Evolutionary conservation across 2,329 filamentous ascomycete genomes (phyloP), one percentile per base, ranked within the genome.

Genomic region (Colletotrichum salicis): DNA sequence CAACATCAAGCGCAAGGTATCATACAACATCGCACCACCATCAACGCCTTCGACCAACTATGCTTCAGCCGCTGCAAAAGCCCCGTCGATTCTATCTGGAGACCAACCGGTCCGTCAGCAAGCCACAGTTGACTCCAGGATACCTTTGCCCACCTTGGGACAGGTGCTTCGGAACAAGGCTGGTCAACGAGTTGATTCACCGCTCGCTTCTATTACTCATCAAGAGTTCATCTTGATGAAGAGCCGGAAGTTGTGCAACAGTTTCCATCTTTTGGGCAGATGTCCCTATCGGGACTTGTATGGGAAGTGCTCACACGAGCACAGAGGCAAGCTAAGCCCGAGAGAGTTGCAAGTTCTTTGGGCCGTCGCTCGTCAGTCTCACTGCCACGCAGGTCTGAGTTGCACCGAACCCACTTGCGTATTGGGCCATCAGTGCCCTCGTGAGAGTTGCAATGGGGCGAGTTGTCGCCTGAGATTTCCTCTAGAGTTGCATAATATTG

Each of bases 181-280:
- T 2, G 78, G 78, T n/a, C 72, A 79, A 41, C 76, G 78, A 0
- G 73, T 82, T 19, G 81, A 82, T 64, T 55, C 73, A 1, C 73
- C 68, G 0, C 52, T 80, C 29, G 73, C 61, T 4, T 77, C 64
- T 31, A 75, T 65, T 31, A 75, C 73, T 2, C 59, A 67, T 5
- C 71, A 66, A 4, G 73, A 76, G 12, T 72, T 79, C 24, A 64
- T 73, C 5, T 61, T 37, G 4, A 63, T 82, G 45, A 82, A 78
- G 60, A 51, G 60, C 24, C 73, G 67, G 7, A 82, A 79, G 48
- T 73, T 80, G 22, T 82, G 81, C 75, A 82, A 82, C 62, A 74
- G 62, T 11, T 81, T 75, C 51, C 78, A 81, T 60, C 75, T 83
- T 4, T 61, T 79, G 15, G 78, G 77, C 1, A 69, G 64, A 1